Evolutionary conservation across 176 grass and related monocot species (phyloP).

Genomic region (Raddia distichophylla): DNA sequence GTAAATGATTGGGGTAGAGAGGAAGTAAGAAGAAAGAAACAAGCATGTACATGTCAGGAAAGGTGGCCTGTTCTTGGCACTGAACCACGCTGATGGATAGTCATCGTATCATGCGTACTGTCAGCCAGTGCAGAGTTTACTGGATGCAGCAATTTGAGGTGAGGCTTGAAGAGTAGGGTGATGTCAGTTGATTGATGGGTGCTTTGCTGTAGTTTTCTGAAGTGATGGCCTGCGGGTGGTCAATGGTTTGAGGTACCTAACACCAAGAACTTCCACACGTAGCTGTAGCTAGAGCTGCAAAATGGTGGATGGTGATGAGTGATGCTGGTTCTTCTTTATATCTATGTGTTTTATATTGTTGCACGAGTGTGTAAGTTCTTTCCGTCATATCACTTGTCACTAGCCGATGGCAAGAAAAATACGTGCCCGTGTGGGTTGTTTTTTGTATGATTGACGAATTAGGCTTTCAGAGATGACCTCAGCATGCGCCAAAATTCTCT

Average conservation of each 20-base stretch:
- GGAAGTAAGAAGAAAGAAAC: neutral
- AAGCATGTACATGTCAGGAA: neutral
- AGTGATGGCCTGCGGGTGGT: neutral
- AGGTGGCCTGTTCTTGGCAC: neutral
- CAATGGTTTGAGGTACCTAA: conserved; percentile 20
- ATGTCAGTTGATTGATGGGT: neutral
- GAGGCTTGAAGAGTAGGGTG: neutral
- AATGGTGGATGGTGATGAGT: neutral
- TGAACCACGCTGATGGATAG: too few relatives aligned
- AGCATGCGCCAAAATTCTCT: conserved; percentile 4
- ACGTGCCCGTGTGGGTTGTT: neutral
- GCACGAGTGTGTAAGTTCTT: conserved; percentile 39
- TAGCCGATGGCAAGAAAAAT: conserved; percentile 13
- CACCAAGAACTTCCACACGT: conserved; percentile 27
- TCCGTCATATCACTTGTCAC: conserved; percentile 15
- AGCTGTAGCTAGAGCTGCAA: conserved; percentile 12
- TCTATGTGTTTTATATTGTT: neutral
- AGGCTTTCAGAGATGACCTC: conserved; percentile 26
- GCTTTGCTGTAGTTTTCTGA: neutral
- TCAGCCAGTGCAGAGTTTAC: neutral
- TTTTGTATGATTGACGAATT: neutral
- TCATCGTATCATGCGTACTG: neutral
- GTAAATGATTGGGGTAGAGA: neutral
- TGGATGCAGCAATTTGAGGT: neutral
- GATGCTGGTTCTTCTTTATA: neutral